A percentile compares a stretch with the other conserved stretches of the same genome.
Evolutionary conservation across 768 basidiomycete genomes (phyloP).

Genomic region (Amanita molliuscula): DNA sequence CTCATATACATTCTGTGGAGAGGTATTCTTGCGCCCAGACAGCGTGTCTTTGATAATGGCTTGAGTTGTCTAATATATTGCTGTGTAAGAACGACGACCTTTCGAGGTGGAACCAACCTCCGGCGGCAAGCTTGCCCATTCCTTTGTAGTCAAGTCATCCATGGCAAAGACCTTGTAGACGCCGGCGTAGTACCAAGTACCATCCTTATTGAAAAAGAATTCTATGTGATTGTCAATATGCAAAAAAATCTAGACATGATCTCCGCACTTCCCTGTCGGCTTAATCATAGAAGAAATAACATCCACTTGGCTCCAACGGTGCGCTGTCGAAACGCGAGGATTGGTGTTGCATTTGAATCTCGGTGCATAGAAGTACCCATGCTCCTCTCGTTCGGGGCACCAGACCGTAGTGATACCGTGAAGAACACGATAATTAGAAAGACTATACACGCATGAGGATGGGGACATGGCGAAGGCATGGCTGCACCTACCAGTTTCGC

Average conservation of each 20-base stretch:
- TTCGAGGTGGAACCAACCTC: slow-evolving; percentile 35
- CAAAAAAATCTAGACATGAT: background rate
- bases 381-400: slow-evolving; percentile 78
- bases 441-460: slow-evolving; percentile 24
- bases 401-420: slow-evolving; percentile 61
- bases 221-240: slow-evolving; percentile 27
- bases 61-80: slow-evolving; percentile 41
- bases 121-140: slow-evolving; percentile 56
- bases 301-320: slow-evolving; percentile 64
- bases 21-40: slow-evolving; percentile 59
- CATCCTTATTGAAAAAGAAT: slow-evolving; percentile 75
- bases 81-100: slow-evolving; percentile 5
- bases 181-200: slow-evolving; percentile 81
- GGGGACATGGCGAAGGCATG: background rate
- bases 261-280: slow-evolving; percentile 41
- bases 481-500: slow-evolving; percentile 39
- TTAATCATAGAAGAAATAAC: slow-evolving; percentile 46
- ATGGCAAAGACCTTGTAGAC: slow-evolving; percentile 59
- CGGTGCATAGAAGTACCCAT: slow-evolving; percentile 68
- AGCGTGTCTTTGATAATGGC: slow-evolving; percentile 66
- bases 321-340: slow-evolving; percentile 65
- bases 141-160: slow-evolving; percentile 52
- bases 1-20: slow-evolving; percentile 73
- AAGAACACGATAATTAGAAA: slow-evolving; percentile 58
- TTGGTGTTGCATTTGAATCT: slow-evolving; percentile 73